phyloP scores from a whole-genome alignment of 2,329 filamentous ascomycete genomes.

The Diaporthe velutina region DNA sequence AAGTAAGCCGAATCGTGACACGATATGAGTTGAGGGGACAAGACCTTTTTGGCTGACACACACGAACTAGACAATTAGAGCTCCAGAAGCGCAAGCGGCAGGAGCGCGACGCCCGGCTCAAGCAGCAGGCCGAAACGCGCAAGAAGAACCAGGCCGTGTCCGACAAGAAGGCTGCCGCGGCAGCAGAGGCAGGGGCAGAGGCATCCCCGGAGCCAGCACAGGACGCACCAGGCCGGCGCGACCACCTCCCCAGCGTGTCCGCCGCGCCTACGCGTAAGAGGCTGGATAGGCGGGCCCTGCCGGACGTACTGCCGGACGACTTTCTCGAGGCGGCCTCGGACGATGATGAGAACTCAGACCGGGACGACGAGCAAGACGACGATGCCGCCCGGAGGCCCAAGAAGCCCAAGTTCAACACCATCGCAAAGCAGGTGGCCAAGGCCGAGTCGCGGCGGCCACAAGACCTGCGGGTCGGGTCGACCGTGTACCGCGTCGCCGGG shows the following conservation, averaged over 20 bases:
- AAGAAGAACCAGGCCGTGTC: constrained; percentile 51
- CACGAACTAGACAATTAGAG: constrained; percentile 58
- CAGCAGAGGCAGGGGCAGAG: constrained; percentile 40
- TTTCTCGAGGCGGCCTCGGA: constrained; percentile 67
- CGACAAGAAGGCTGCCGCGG: constrained; percentile 44
- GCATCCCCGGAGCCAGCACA: constrained; percentile 38
- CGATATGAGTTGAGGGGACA: no score
- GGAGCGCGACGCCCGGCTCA: constrained; percentile 66
- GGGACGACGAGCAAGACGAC: constrained; percentile 12
- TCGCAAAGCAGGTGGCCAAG: constrained; percentile 53
- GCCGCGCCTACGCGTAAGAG: constrained; percentile 43
- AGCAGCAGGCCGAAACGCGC: constrained; percentile 66
- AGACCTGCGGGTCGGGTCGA: constrained; percentile 65
- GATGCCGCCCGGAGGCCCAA: constrained; percentile 49
- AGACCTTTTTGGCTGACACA: background rate
- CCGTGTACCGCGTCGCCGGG: constrained; percentile 64
- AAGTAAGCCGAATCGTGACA: constrained; percentile 55
- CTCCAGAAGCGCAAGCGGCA: constrained; percentile 68
- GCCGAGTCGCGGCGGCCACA: constrained; percentile 52
- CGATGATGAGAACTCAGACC: constrained; percentile 44
- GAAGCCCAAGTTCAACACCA: constrained; percentile 59
- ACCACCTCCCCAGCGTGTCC: constrained; percentile 24
- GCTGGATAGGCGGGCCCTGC: constrained; percentile 53
- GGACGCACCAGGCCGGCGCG: constrained; percentile 32
- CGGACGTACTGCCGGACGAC: constrained; percentile 64